Evolutionary conservation across 2,329 filamentous ascomycete species (phyloP), one percentile per base, ranked within the genome.

Genomic region (Dactylellina parvicollis): DNA sequence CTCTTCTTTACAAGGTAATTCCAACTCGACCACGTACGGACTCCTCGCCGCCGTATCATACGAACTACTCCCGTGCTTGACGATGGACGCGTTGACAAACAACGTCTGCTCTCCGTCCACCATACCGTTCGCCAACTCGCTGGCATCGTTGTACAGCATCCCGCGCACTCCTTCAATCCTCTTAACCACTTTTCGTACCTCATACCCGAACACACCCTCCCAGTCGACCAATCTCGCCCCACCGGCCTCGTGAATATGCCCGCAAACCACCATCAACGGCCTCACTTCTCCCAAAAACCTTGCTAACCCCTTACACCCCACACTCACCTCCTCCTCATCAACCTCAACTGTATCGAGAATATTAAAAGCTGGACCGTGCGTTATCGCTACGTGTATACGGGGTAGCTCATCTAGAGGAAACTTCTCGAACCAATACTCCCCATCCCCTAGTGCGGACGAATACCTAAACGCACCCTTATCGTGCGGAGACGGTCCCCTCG

Each of bases 221-320:
- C 90, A 92, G n/a, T 79, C 80, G 28, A 92, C 83, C 22, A 86
- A 81, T 76, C 89, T 84, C 8, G 84, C 86, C 12, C 90, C 90
- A 75, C 90, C 82, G 3, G 84, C 88, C 74, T 87, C 86, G 79
- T 92, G 90, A 38, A 91, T 85, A 79, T 92, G 90, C 0, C 90
- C 90, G 77, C 88, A 92, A n/a, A 92, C 82, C 22, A 86, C 86
- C 57, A 92, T 81, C 62, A 83, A 81, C 4, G 90, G 90, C 40
- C 87, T 83, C 1, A 90, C 84, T 2, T 85, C 81, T 83, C 84
- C 86, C 24, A 92, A 80, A 0, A 85, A 83, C 55, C 82, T 81
- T 5, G 84, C 81, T 10, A 92, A 82, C 14, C 82, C 83, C 76
- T 86, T 83, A 77, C 90, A 92, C 1, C 90, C 90, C 24, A 81